phyloP scores from a whole-genome alignment of 352 stramenopile genomes.

The Phytopythium ostracodes region DNA sequence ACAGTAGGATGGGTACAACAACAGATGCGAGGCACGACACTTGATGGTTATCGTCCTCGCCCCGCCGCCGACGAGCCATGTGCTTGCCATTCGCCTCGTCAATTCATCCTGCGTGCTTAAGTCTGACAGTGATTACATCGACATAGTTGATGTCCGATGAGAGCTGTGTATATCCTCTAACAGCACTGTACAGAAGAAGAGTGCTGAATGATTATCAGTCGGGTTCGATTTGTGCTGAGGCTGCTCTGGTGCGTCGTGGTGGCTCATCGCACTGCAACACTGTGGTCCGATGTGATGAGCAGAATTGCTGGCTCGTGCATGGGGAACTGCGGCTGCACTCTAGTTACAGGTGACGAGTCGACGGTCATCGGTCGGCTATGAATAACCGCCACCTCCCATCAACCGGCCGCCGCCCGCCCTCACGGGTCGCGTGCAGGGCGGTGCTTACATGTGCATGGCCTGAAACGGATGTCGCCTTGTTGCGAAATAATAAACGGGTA shows the following conservation, averaged over 20 bases:
- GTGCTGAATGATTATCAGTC: too few species aligned
- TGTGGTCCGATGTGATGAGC: neutral
- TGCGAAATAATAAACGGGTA: neutral
- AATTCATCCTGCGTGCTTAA: neutral
- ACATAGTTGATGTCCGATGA: too few species aligned
- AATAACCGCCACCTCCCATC: neutral
- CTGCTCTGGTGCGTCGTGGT: too few species aligned
- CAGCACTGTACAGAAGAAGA: too few species aligned
- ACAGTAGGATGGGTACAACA: neutral
- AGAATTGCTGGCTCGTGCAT: too few species aligned
- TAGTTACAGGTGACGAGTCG: neutral
- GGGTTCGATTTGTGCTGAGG: too few species aligned
- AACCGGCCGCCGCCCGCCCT: too few species aligned
- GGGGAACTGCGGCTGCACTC: too few species aligned
- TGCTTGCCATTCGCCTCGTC: neutral
- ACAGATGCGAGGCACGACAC: constrained; percentile 4
- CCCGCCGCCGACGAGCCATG: neutral
- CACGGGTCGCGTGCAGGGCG: too few species aligned
- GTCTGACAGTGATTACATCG: neutral
- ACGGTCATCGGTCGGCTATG: neutral
- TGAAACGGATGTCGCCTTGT: neutral
- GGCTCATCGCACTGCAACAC: neutral
- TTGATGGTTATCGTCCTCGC: constrained; percentile 1
- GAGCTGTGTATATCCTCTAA: too few species aligned
- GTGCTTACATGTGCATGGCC: neutral